A percentile compares a stretch with the other conserved stretches of the same genome.
phyloP scores from a whole-genome alignment of 106 monocot species.

The Platanthera guangdongensis region DNA sequence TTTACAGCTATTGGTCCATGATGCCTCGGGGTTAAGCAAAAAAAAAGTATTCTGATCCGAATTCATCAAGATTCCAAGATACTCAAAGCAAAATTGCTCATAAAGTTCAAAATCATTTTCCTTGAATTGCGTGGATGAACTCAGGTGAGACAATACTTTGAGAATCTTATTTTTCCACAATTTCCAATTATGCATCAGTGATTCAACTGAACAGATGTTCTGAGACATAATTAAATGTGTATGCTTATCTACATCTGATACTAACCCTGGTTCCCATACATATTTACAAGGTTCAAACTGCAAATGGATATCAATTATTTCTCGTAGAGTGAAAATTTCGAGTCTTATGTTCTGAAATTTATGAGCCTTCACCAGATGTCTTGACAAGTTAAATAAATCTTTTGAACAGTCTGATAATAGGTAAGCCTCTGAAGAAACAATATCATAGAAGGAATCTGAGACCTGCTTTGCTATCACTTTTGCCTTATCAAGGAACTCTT shows the following conservation, averaged over 20 bases:
- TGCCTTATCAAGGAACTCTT: slow-evolving; percentile 19
- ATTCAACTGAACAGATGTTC: slow-evolving; percentile 11
- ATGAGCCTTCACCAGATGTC: background rate
- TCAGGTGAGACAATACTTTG: slow-evolving; percentile 3
- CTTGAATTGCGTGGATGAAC: background rate
- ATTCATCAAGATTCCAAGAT: background rate
- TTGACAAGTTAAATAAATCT: slow-evolving; percentile 10
- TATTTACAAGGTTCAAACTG: slow-evolving; percentile 2
- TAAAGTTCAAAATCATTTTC: background rate
- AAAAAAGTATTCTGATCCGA: background rate
- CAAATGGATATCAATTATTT: slow-evolving; percentile 44
- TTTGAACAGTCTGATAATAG: slow-evolving; percentile 11
- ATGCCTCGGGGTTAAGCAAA: background rate
- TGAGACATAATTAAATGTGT: slow-evolving; percentile 1
- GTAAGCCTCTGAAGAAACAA: slow-evolving; percentile 18
- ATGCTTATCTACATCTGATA: too few species aligned
- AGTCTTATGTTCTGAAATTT: slow-evolving; percentile 15
- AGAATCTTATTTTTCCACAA: slow-evolving; percentile 17
- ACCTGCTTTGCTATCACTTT: slow-evolving; percentile 14
- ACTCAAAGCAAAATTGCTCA: slow-evolving; percentile 6
- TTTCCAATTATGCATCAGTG: slow-evolving; percentile 32
- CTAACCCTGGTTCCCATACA: background rate
- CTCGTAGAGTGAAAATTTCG: slow-evolving; percentile 25
- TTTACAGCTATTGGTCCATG: background rate
- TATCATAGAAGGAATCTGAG: slow-evolving; percentile 15